phyloP scores from a whole-genome alignment of 2,329 filamentous ascomycete species.

The Epichloe hybrida region DNA sequence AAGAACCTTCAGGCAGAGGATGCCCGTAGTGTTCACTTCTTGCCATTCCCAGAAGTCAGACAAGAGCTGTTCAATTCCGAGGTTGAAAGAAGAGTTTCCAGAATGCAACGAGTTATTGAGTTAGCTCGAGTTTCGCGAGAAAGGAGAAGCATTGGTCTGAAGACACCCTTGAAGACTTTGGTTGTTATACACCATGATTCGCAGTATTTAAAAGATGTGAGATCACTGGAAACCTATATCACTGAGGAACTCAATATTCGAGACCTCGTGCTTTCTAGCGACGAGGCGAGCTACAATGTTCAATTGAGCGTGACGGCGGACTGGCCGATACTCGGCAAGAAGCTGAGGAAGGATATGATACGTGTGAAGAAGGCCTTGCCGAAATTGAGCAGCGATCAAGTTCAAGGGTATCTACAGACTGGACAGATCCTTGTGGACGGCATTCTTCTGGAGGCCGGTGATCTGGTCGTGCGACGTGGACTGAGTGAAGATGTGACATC shows the following conservation, averaged over 20 bases:
- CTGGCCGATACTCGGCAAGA: constrained; percentile 91
- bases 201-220: constrained; percentile 75
- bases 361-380: constrained; percentile 88
- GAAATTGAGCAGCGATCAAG: constrained; percentile 61
- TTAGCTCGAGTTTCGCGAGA: constrained; percentile 78
- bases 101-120: constrained; percentile 95
- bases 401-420: constrained; percentile 61
- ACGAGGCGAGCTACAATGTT: constrained; percentile 85
- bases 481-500: constrained; percentile 59
- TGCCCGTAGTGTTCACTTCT: constrained; percentile 78
- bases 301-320: constrained; percentile 83
- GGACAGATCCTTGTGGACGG: constrained; percentile 74
- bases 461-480: constrained; percentile 65
- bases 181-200: constrained; percentile 77
- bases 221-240: constrained; percentile 77
- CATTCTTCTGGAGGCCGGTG: constrained; percentile 68
- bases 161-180: constrained; percentile 80
- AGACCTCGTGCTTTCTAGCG: constrained; percentile 68
- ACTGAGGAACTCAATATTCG: constrained; percentile 83
- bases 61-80: constrained; percentile 76
- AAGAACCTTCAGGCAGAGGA: constrained; percentile 56
- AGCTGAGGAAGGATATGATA: constrained; percentile 87
- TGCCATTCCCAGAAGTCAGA: constrained; percentile 77
- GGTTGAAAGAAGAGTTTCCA: constrained; percentile 72
- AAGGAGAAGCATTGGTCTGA: constrained; percentile 69